A percentile compares a stretch with the other conserved stretches of the same genome.
Conservation (phyloP, 352 stramenopile genomes). For the Phytophthora citricola region DNA sequence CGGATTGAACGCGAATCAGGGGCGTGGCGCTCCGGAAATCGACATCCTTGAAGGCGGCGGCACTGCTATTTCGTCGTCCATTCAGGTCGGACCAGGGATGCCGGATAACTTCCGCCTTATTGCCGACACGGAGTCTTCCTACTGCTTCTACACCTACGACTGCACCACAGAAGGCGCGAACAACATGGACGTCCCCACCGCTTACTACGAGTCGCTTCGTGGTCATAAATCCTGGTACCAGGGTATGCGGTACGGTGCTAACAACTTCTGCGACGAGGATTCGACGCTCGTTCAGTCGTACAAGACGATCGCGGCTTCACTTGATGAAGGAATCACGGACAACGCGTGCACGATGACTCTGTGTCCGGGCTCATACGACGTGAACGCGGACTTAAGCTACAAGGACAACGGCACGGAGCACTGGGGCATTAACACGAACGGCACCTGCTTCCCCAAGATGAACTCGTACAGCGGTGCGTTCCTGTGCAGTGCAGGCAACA, state of each 20-base stretch:
- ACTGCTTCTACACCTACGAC: slow-evolving; percentile 50
- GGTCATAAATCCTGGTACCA: slow-evolving; percentile 76
- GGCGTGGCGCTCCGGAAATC: slow-evolving; percentile 95
- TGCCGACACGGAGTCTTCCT: slow-evolving; percentile 17
- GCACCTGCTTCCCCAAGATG: slow-evolving; percentile 64
- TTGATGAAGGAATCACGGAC: slow-evolving; percentile 53
- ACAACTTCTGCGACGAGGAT: slow-evolving; percentile 58
- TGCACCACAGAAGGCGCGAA: slow-evolving; percentile 62
- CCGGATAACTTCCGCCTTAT: slow-evolving; percentile 55
- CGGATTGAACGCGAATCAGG: slow-evolving; percentile 89
- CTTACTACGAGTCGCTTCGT: slow-evolving; percentile 45
- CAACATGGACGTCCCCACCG: slow-evolving; percentile 43
- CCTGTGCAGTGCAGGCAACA: slow-evolving; percentile 66
- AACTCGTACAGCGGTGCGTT: slow-evolving; percentile 69
- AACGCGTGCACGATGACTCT: slow-evolving; percentile 49
- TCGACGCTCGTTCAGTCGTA: slow-evolving; percentile 43
- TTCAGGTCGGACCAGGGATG: slow-evolving; percentile 89
- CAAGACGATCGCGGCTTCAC: slow-evolving; percentile 38
- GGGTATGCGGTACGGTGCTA: slow-evolving; percentile 59
- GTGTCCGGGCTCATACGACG: slow-evolving; percentile 61
- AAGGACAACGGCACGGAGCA: slow-evolving; percentile 45
- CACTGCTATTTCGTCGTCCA: slow-evolving; percentile 86
- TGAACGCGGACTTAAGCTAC: slow-evolving; percentile 49
- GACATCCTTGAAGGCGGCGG: slow-evolving; percentile 94
- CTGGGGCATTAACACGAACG: slow-evolving; percentile 71